Base-by-base conservation (phyloP, 148 eudicot species). In the Camellia japonica region DNA sequence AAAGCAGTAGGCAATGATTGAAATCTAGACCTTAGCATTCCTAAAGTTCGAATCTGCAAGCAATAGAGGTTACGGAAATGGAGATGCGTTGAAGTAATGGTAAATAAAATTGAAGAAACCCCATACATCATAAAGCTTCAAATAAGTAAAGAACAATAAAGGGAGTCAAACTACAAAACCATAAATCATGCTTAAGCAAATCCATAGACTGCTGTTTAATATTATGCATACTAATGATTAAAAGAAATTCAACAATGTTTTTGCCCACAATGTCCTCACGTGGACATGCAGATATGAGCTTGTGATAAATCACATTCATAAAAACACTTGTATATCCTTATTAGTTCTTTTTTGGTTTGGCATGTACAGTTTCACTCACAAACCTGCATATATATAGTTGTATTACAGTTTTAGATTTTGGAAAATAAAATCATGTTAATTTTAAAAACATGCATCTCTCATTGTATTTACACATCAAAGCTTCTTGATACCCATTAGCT, bases 21-120 rank as follows among this genome's bases (percentile, higher is more conserved):
- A 81, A 97, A 97, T 65, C 99, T 85, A 61, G 99, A 97, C 84
- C 99, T 87, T 52, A 97, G 87, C 99, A 97, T 97, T 62, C 93
- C 97, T 83, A 97, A 81, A 12, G 99, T 97, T 65, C 99, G 93
- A 79, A 97, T 97, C 99, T 97, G 89, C 43, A 81, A 66, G 73
- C 74, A 84, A 69, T 2, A 73, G 13, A 43, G 30, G 23, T 61
- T 51, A 74, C 30, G 56, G 44, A 56, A 72, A 67, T 41, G 58
- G 60, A 10, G 3, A 71, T 42, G 14, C 47, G 49, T 59, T 19
- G 3, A 78, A 43, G 38, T 46, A 13, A 20, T 13, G 6, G 52
- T 30, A 52, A 55, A 15, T 52, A 59, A 18, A 74, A 4, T 44
- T 42, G 59, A 74, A 56, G 47, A 30, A 73, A 3, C 77, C 52